phyloP scores from a whole-genome alignment of 768 basidiomycete genomes.

The Hortiboletus flavorubellus region DNA sequence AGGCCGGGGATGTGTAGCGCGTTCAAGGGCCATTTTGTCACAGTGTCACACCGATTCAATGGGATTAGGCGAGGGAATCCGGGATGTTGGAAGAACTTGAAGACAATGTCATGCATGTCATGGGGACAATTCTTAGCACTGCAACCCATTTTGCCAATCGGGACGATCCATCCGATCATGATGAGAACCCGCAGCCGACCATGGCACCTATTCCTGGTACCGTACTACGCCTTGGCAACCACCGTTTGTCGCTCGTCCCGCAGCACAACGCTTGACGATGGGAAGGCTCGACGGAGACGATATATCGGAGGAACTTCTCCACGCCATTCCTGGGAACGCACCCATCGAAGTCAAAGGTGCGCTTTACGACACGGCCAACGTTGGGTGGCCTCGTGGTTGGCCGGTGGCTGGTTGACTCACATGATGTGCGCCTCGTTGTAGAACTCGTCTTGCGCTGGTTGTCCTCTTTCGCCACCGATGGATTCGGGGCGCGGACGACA shows the following conservation, averaged over 20 bases:
- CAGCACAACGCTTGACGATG: neutral
- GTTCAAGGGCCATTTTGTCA: no score
- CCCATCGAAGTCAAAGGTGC: constrained; percentile 20
- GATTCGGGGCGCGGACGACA: constrained; percentile 20
- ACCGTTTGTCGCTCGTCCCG: neutral
- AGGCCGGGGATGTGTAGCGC: no score
- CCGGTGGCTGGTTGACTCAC: neutral
- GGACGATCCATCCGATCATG: neutral
- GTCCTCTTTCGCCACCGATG: constrained; percentile 23
- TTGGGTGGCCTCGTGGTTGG: neutral
- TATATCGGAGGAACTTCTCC: neutral
- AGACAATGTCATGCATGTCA: no score
- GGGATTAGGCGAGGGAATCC: no score
- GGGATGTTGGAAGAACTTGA: no score
- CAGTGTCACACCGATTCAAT: no score
- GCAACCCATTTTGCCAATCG: neutral
- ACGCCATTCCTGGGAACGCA: constrained; percentile 20
- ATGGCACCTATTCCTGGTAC: neutral
- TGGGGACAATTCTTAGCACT: neutral
- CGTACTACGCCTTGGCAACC: neutral
- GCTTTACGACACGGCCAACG: neutral
- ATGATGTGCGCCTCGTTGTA: constrained; percentile 6
- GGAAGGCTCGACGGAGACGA: neutral
- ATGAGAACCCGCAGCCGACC: neutral
- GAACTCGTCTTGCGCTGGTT: constrained; percentile 40